Conservation (phyloP, 352 stramenopile species). For the Phytophthora rubi region DNA sequence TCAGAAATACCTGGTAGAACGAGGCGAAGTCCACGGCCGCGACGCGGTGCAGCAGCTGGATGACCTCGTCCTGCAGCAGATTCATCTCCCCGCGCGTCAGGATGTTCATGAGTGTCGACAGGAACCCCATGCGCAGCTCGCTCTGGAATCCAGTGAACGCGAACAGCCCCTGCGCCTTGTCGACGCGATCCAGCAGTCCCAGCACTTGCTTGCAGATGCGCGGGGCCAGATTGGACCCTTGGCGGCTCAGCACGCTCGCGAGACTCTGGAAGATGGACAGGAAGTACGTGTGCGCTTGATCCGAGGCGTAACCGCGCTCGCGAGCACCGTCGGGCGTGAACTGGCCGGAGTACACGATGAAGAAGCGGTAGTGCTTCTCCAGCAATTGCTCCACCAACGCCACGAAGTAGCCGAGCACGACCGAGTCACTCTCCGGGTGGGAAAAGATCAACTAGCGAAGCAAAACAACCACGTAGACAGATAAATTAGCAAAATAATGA, state of each 20-base stretch:
- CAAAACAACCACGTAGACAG: not conserved
- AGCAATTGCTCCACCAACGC: slow-evolving; percentile 75
- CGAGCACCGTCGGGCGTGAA: slow-evolving; percentile 59
- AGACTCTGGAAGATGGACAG: slow-evolving; percentile 81
- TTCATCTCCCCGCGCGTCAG: slow-evolving; percentile 83
- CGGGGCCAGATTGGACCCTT: slow-evolving; percentile 60
- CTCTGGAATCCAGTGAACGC: slow-evolving; percentile 75
- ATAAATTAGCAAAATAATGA: not conserved
- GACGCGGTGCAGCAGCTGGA: slow-evolving; percentile 72
- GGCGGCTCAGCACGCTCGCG: slow-evolving; percentile 61
- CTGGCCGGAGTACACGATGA: slow-evolving; percentile 57
- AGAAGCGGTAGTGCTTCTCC: slow-evolving; percentile 85
- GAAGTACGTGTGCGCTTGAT: slow-evolving; percentile 78
- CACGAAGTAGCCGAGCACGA: slow-evolving; percentile 77
- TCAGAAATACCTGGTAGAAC: slow-evolving; percentile 79
- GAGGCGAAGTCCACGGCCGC: slow-evolving; percentile 75
- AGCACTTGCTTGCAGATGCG: slow-evolving; percentile 81
- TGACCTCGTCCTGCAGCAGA: slow-evolving; percentile 78
- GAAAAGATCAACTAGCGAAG: slow-evolving; percentile 65
- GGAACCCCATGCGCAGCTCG: slow-evolving; percentile 77
- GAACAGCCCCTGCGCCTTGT: slow-evolving; percentile 72
- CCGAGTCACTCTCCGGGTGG: slow-evolving; percentile 69
- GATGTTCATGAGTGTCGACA: slow-evolving; percentile 82
- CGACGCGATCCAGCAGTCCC: slow-evolving; percentile 63
- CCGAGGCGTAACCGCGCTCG: slow-evolving; percentile 64